A percentile compares a stretch with the other conserved stretches of the same genome.
phyloP scores from a whole-genome alignment of 768 basidiomycete genomes.

The Pleurotus ostreatus region DNA sequence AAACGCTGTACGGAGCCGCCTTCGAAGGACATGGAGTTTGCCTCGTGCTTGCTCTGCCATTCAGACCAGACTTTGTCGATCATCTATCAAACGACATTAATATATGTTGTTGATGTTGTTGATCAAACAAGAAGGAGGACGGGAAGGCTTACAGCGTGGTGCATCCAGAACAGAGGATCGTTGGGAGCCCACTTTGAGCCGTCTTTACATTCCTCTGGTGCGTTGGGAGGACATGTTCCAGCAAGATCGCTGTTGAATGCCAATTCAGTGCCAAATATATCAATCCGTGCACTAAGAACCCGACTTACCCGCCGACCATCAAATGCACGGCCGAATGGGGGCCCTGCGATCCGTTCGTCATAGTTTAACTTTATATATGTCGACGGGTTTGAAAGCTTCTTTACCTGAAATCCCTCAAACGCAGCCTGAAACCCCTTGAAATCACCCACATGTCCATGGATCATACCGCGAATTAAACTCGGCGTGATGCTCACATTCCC shows the following conservation, averaged over 20 bases:
- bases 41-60: constrained; percentile 24
- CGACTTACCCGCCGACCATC: constrained; percentile 24
- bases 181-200: constrained; percentile 28
- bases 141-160: constrained; percentile 24
- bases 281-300: background rate
- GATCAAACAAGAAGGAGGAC: too few species aligned
- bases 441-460: constrained; percentile 23
- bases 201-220: constrained; percentile 18
- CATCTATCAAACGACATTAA: constrained; percentile 18
- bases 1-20: constrained; percentile 27
- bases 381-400: background rate
- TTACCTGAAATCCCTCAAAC: constrained; percentile 24
- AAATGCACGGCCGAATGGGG: constrained; percentile 26
- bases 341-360: constrained; percentile 17
- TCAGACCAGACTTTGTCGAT: constrained; percentile 33
- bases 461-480: constrained; percentile 17
- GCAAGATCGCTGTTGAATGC: constrained; percentile 19
- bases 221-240: constrained; percentile 22
- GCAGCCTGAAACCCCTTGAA: constrained; percentile 25
- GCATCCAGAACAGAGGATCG: constrained; percentile 31
- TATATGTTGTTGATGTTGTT: background rate
- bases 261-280: background rate
- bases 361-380: too few species aligned
- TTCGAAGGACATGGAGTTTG: constrained; percentile 21
- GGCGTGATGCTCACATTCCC: constrained; percentile 24